Evolutionary conservation across 2,329 filamentous ascomycete species (phyloP).

Genomic region (Colletotrichum filicis): DNA sequence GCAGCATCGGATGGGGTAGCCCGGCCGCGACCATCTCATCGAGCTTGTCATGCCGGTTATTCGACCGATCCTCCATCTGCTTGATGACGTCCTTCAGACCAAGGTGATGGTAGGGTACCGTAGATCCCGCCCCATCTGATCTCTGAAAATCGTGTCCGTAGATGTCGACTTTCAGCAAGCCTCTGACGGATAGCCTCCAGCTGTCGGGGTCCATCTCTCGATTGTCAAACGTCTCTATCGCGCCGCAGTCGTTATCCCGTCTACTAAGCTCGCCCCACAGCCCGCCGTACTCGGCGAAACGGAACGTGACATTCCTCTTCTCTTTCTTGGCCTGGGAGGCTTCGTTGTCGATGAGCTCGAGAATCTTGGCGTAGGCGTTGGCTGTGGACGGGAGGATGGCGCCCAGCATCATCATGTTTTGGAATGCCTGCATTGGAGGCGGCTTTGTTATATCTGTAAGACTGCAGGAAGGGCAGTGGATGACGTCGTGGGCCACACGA

Average conservation of each 20-base stretch:
- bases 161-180: constrained; percentile 66
- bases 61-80: constrained; percentile 62
- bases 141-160: constrained; percentile 58
- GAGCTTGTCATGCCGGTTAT: constrained; percentile 58
- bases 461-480: constrained; percentile 63
- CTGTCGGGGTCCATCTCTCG: constrained; percentile 60
- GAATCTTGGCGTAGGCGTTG: constrained; percentile 66
- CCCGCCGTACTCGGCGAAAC: constrained; percentile 59
- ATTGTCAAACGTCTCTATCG: constrained; percentile 49
- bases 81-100: constrained; percentile 66
- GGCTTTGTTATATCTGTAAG: constrained; percentile 46
- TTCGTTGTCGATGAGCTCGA: constrained; percentile 66
- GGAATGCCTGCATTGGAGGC: constrained; percentile 61
- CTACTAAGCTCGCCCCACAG: constrained; percentile 53
- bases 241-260: constrained; percentile 41
- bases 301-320: constrained; percentile 55
- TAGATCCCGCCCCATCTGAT: constrained; percentile 29
- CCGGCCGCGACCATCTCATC: constrained; percentile 58
- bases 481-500: constrained; percentile 60
- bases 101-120: constrained; percentile 44
- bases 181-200: constrained; percentile 66
- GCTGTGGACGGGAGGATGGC: constrained; percentile 68
- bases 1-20: constrained; percentile 42
- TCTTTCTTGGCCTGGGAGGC: constrained; percentile 55
- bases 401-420: constrained; percentile 69